Percentiles rank a stretch among this genome's conserved stretches.
These are phyloP conservation scores for Talaromyces sp. DNA, from an alignment of 2,329 filamentous ascomycete genomes.

Conservation along the genomic window DNA sequence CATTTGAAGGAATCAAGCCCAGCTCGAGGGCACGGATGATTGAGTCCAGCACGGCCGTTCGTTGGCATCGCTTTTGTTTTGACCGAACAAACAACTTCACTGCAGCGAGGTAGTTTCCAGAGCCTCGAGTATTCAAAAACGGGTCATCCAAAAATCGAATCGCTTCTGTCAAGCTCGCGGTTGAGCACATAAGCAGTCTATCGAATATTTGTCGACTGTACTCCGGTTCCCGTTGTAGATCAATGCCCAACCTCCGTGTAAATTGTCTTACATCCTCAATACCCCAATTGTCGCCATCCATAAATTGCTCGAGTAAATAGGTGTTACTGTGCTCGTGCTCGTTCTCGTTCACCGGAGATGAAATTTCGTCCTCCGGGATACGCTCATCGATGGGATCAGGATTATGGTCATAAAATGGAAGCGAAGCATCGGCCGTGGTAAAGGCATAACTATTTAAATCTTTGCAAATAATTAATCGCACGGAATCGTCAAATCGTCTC, in stretches of 20 bases:
- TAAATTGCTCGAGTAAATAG: conserved; percentile 17
- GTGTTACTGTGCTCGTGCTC: conserved; percentile 11
- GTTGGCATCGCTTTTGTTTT: conserved; percentile 19
- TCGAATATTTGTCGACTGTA: conserved; percentile 41
- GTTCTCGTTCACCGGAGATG: not conserved
- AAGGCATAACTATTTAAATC: conserved; percentile 24
- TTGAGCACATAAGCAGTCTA: conserved; percentile 28
- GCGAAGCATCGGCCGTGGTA: conserved; percentile 17
- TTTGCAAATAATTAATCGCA: conserved; percentile 8
- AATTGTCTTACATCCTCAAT: conserved; percentile 34
- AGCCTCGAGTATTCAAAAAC: conserved; percentile 37
- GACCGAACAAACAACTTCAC: conserved; percentile 30
- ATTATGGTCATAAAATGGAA: conserved; percentile 26
- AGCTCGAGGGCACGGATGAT: conserved; percentile 36
- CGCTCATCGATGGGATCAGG: conserved; percentile 12
- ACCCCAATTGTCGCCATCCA: conserved; percentile 23
- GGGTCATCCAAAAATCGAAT: conserved; percentile 40
- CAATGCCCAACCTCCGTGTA: conserved; percentile 31
- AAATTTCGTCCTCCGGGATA: not conserved
- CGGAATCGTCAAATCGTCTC: not conserved
- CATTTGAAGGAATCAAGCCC: conserved; percentile 36
- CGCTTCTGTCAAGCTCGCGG: conserved; percentile 23
- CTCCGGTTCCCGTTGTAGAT: conserved; percentile 37
- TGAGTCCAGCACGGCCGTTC: conserved; percentile 27
- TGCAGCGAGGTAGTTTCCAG: conserved; percentile 38